A percentile compares a stretch with the other conserved stretches of the same genome.
phyloP scores from a whole-genome alignment of 2,329 filamentous ascomycete genomes.

The Aaosphaeria arxii region DNA sequence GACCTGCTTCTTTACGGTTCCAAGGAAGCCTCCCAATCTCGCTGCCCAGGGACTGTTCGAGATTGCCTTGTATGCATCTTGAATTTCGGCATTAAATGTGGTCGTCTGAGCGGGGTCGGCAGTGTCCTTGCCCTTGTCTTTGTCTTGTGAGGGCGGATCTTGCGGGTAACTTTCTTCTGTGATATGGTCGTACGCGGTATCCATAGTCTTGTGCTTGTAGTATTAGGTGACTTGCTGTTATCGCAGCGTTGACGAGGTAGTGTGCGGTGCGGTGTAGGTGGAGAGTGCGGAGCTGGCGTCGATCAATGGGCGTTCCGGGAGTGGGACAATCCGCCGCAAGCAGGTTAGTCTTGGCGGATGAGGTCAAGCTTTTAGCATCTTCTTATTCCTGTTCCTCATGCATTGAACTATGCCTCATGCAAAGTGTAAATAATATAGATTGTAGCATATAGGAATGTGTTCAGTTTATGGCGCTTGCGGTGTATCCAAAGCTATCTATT shows the following conservation, averaged over 20 bases:
- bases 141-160: constrained; percentile 47
- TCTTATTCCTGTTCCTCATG: no score
- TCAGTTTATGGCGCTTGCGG: no score
- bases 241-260: neutral
- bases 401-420: no score
- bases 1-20: constrained; percentile 90
- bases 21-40: constrained; percentile 81
- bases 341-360: constrained; percentile 7
- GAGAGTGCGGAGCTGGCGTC: constrained; percentile 1
- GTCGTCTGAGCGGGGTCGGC: constrained; percentile 33
- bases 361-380: constrained; percentile 6
- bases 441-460: no score
- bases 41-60: constrained; percentile 89
- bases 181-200: constrained; percentile 96
- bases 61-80: constrained; percentile 93
- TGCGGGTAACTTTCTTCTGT: constrained; percentile 69
- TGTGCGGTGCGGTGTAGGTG: neutral
- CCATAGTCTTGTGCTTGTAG: constrained; percentile 57
- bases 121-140: constrained; percentile 48
- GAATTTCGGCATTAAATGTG: constrained; percentile 80
- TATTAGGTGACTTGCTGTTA: neutral
- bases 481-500: no score
- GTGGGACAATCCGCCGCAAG: constrained; percentile 12
- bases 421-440: no score
- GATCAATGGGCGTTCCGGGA: constrained; percentile 1